Evolutionary conservation across 2,329 filamentous ascomycete species (phyloP).

Genomic region (Arthrobotrys sinensis): DNA sequence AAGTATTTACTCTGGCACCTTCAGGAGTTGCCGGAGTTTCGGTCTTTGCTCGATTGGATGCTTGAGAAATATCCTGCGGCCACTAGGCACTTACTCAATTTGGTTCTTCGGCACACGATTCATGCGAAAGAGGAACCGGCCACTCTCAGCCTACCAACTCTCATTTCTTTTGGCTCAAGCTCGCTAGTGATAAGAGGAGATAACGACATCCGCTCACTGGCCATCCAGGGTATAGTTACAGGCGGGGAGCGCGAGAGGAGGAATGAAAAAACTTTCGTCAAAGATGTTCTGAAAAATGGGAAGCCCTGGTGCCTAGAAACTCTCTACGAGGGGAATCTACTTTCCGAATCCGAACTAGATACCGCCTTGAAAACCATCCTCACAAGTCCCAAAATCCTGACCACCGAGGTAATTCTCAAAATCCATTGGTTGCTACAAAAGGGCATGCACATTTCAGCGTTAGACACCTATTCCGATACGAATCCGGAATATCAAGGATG

Average conservation of each 20-base stretch:
- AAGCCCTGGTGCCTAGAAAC: slow-evolving; percentile 9
- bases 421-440: slow-evolving; percentile 3
- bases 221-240: too few species aligned
- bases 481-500: slow-evolving; percentile 6
- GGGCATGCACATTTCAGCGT: not conserved
- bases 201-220: too few species aligned
- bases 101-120: not conserved
- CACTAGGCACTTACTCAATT: not conserved
- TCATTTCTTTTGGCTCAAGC: not conserved
- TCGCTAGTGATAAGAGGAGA: not conserved
- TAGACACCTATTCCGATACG: slow-evolving; percentile 1
- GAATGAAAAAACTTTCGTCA: not conserved
- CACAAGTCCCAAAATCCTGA: not conserved
- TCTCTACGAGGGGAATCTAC: not conserved
- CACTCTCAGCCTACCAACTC: not conserved
- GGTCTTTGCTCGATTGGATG: not conserved
- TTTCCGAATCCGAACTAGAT: not conserved
- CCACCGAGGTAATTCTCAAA: not conserved
- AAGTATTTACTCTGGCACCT: not conserved
- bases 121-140: not conserved
- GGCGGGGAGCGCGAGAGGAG: not conserved
- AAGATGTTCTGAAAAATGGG: not conserved
- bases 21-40: slow-evolving; percentile 1
- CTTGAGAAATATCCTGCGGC: not conserved
- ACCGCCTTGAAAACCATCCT: not conserved